Evolutionary conservation across 345 rosid species (phyloP).

Genomic region (Pelargonium nanum): DNA sequence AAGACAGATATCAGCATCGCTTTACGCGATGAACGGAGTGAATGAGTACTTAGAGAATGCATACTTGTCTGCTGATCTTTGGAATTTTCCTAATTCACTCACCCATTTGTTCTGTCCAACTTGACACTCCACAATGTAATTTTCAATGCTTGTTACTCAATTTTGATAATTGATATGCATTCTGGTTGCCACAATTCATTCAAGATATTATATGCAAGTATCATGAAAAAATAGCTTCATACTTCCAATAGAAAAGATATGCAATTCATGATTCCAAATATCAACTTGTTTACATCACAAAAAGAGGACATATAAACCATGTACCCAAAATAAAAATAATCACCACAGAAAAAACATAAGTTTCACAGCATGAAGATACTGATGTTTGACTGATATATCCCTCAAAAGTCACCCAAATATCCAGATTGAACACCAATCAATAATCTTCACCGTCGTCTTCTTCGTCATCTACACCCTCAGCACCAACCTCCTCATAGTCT

Average conservation of each 20-base stretch:
- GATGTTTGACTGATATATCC: not conserved
- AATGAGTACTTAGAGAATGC: constrained; percentile 33
- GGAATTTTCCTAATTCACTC: constrained; percentile 60
- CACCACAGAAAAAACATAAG: too few species aligned
- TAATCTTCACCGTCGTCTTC: constrained; percentile 57
- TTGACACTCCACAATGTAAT: not conserved
- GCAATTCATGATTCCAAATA: too few species aligned
- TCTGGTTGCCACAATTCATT: constrained; percentile 1
- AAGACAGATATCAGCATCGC: constrained; percentile 62
- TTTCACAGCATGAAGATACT: too few species aligned
- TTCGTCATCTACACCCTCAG: constrained; percentile 49
- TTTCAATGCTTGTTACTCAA: not conserved
- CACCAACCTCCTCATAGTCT: too few species aligned
- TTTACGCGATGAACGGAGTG: constrained; percentile 52
- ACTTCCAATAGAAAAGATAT: too few species aligned
- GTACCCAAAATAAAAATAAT: too few species aligned
- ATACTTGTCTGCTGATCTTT: constrained; percentile 33
- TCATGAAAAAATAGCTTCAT: too few species aligned
- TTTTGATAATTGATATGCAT: not conserved
- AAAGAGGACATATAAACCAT: too few species aligned
- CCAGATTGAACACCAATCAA: constrained; percentile 16
- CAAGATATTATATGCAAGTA: too few species aligned
- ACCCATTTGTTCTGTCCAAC: constrained; percentile 29
- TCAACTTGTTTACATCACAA: too few species aligned
- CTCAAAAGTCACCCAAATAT: not conserved